Base-by-base conservation (phyloP, 805 yeast species). In the Teunomyces barrocoloradensis region DNA sequence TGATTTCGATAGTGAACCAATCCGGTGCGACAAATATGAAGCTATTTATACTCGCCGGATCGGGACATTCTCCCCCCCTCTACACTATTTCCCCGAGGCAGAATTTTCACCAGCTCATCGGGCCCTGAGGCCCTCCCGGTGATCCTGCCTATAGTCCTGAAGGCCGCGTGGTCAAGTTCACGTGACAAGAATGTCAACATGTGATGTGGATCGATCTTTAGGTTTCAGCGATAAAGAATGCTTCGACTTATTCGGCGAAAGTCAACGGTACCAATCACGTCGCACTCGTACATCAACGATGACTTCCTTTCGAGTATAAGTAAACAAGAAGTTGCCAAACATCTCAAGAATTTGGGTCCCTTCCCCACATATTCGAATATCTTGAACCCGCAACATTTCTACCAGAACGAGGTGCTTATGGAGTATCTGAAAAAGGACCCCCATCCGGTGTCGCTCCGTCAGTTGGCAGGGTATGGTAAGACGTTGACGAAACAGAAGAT, bases 371-470 rank as follows among this genome's bases (percentile, higher is more conserved):
- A 69, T 48, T 69, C 74, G 41, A 67, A 59, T 49, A 71, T 73
- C 45, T 53, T 73, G 35, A 73, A 71, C 46, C 77, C 79, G 18
- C 91, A 88, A 60, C 97, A 90, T 61, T 92, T 87, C 65, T 92
- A 89, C 61, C 97, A 90, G 56, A 87, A 87, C 59, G 81, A 83
- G 17, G 79, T 84, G 4, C 69, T 89, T 49, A 66, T 80, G 58
- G 74, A 75, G 32, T 88, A 87, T 79, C 73, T 82, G 36, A 72
- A 78, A 43, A 79, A 82, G 53, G 61, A 61, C n/a, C 91, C 96
- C 0, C 89, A 89, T 62, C 96, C 98, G 0, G 95, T 92, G 18
- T 85, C 96, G 0, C 65, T 94, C n/a, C 74, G 89, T 44, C 97
- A 92, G 58, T 67, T 92, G 54, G 96, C 97, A 1, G 89, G 89